A percentile compares a stretch with the other conserved stretches of the same genome.
phyloP scores from a whole-genome alignment of 169 alveolate genomes.

The Babesia bigemina region DNA sequence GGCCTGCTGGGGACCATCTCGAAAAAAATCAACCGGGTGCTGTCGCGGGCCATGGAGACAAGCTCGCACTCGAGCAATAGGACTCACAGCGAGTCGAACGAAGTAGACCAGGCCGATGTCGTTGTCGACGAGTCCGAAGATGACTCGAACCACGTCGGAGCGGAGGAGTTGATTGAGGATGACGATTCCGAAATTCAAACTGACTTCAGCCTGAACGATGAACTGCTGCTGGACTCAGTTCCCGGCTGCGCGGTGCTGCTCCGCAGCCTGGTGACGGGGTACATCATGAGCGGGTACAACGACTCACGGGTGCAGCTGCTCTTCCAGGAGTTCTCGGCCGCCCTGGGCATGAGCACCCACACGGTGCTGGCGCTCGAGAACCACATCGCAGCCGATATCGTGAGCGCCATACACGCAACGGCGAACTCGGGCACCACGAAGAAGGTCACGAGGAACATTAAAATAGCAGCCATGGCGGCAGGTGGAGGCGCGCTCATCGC shows the following conservation, averaged over 20 bases:
- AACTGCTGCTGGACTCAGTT: slow-evolving; percentile 27
- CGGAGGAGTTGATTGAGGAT: neutral
- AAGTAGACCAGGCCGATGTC: neutral
- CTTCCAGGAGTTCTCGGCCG: slow-evolving; percentile 68
- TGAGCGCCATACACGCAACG: slow-evolving; percentile 68
- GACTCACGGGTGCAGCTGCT: slow-evolving; percentile 75
- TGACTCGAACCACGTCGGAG: neutral
- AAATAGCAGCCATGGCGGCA: slow-evolving; percentile 83
- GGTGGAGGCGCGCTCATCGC: slow-evolving; percentile 88
- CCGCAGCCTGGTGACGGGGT: slow-evolving; percentile 71
- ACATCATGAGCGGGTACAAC: slow-evolving; percentile 76
- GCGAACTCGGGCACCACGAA: slow-evolving; percentile 65
- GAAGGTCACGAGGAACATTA: slow-evolving; percentile 68
- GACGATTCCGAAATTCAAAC: slow-evolving; percentile 1
- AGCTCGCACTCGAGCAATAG: neutral
- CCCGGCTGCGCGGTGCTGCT: slow-evolving; percentile 67
- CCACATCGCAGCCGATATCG: slow-evolving; percentile 75
- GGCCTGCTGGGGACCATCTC: slow-evolving; percentile 26
- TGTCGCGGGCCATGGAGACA: slow-evolving; percentile 18
- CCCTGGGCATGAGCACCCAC: slow-evolving; percentile 71
- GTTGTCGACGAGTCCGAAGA: neutral
- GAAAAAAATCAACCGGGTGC: slow-evolving; percentile 25
- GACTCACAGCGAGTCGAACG: neutral
- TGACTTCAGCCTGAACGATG: slow-evolving; percentile 32
- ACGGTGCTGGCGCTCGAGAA: slow-evolving; percentile 72